Evolutionary conservation across 345 rosid species (phyloP), one percentile per base, ranked within the genome.

Genomic region (Eucalyptus guilfoylei): DNA sequence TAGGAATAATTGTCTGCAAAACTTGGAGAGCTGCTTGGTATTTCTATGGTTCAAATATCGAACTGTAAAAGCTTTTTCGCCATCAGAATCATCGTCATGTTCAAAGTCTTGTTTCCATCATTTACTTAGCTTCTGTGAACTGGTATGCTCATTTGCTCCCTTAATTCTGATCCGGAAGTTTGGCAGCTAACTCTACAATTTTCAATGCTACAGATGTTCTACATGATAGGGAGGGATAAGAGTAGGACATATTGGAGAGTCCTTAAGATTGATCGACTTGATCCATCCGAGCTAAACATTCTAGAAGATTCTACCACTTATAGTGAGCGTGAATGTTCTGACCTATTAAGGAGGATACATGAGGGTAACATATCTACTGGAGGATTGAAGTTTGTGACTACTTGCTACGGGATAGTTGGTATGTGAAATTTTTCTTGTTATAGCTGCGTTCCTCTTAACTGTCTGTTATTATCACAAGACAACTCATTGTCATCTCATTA

Each of bases 401-500:
- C 94, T 88, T 98, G 99, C 91, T 98, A 96, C 90, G 99, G 99
- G 89, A 96, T 98, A 88, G 92, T 97, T 90, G 99, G 99, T 98
- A 90, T 87, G 97, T 93, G 85, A 54, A 45, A 58, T 47, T 72
- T 47, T 80, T 80, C 80, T 88, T 40, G 13, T 45, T 17, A 37
- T 40, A 19, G 47, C 85, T 72, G 45, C 28, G 42, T 6, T 76
- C 44, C 47, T 21, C 47, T 11, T 40, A 76, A 64, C 37, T 64
- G 83, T 40, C 85, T 76, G 9, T 40, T 40, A 76, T 37, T 21
- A 76, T 76, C 85, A 76, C 30, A 76, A 76, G 47, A 40, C 42
- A 80, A 72, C 86, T 88, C 42, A 52, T 50, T 7, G 28, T 50
- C 50, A 17, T 89, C 54, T 93, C 85, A 87, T 91, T 64, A 45